Conservation (phyloP, 441 rosid species). For the Gossypium lobatum region DNA sequence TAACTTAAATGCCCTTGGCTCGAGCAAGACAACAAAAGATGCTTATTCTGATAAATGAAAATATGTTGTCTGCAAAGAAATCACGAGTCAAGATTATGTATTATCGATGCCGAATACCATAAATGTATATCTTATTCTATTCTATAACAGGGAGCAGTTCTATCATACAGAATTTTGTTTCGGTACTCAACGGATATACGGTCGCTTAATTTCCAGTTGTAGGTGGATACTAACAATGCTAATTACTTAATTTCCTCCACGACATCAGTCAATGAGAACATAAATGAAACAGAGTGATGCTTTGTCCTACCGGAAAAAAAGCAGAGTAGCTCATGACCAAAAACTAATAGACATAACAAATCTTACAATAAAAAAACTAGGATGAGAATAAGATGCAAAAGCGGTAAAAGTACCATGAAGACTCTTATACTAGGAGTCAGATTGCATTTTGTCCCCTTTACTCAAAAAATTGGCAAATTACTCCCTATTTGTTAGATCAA, state of each 20-base stretch:
- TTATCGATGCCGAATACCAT: neutral
- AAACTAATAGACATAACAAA: neutral
- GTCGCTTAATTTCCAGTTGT: neutral
- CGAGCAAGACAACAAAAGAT: neutral
- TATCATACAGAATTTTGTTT: neutral
- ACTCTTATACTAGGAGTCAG: no score
- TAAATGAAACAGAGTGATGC: neutral
- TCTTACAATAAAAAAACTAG: neutral
- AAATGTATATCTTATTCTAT: neutral
- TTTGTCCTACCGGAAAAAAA: neutral
- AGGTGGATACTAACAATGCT: slow-evolving; percentile 1
- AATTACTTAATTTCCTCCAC: neutral
- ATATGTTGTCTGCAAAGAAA: neutral
- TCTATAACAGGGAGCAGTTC: neutral
- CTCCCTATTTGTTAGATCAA: no score
- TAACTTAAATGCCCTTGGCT: neutral
- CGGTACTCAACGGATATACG: neutral
- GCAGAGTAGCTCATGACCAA: neutral
- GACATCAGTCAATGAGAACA: neutral
- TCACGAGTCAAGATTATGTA: neutral
- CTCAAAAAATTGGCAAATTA: no score
- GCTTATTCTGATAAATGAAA: neutral
- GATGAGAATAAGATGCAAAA: neutral
- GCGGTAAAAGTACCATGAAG: no score
- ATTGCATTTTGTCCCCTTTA: no score